phyloP scores from a whole-genome alignment of 169 alveolate genomes.

The Plasmodium falciparum region DNA sequence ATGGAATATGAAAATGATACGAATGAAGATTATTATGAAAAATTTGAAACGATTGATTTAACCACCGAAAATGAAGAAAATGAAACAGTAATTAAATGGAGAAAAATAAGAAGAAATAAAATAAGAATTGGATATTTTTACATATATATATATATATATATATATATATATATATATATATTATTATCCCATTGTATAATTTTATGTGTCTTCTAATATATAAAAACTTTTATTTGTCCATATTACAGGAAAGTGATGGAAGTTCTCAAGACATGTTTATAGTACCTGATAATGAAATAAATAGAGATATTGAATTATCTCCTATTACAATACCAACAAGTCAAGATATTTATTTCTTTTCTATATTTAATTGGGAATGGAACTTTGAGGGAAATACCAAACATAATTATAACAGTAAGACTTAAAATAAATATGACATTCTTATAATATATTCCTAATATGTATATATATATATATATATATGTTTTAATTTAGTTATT shows the following conservation, averaged over 20 bases:
- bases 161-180: not conserved
- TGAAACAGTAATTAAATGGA: constrained; percentile 40
- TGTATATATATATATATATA: not conserved
- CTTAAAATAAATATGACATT: not conserved
- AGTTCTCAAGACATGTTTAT: constrained; percentile 77
- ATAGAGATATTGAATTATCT: constrained; percentile 54
- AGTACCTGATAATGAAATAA: constrained; percentile 71
- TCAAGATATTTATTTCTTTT: constrained; percentile 68
- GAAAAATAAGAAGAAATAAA: no score
- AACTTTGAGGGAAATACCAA: constrained; percentile 61
- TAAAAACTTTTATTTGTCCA: constrained; percentile 1
- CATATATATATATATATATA: not conserved
- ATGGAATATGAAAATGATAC: constrained; percentile 75
- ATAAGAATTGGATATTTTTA: not conserved
- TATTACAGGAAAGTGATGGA: constrained; percentile 70
- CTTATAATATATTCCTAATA: not conserved
- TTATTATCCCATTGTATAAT: no score
- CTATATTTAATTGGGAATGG: constrained; percentile 75
- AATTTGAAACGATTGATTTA: constrained; percentile 59
- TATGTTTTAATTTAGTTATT: constrained; percentile 25
- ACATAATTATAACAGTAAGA: constrained; percentile 50
- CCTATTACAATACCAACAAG: constrained; percentile 62
- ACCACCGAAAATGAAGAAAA: constrained; percentile 76
- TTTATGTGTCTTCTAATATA: no score
- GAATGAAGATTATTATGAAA: constrained; percentile 71